A percentile compares a stretch with the other conserved stretches of the same genome.
Conservation (phyloP, 179 eudicot species). For the Carnegiea gigantea region DNA sequence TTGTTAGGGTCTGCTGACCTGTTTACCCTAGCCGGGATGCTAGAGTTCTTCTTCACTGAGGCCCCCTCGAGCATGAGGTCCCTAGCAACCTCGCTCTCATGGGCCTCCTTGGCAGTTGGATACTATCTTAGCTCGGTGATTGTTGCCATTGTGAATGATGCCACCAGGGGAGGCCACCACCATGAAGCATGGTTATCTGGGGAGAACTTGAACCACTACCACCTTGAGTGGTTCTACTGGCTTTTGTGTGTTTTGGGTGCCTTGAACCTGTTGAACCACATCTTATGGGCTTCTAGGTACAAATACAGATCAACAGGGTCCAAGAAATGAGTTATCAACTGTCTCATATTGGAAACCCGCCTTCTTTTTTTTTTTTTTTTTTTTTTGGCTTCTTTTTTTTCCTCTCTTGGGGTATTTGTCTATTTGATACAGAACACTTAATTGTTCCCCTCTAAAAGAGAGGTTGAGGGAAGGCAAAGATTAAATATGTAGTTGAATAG, state of each 20-base stretch:
- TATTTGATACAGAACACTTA: not conserved
- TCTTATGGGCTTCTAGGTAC: constrained; percentile 46
- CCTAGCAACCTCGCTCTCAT: constrained; percentile 78
- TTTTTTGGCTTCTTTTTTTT: not conserved
- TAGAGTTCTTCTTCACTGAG: constrained; percentile 94
- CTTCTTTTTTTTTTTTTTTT: not conserved
- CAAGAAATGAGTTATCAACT: constrained; percentile 10
- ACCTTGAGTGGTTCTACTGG: constrained; percentile 54
- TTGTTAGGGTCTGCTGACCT: constrained; percentile 92
- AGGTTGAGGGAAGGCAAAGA: not conserved
- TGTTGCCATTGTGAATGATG: constrained; percentile 54
- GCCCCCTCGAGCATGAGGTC: constrained; percentile 93
- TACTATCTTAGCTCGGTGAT: constrained; percentile 90
- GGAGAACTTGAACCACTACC: constrained; percentile 36
- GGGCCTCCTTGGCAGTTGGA: constrained; percentile 92
- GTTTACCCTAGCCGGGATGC: constrained; percentile 82
- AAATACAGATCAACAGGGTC: constrained; percentile 40
- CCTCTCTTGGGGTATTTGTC: not conserved
- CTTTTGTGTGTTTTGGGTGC: constrained; percentile 41
- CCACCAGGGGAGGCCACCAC: constrained; percentile 32
- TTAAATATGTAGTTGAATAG: not conserved
- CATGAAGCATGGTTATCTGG: constrained; percentile 42
- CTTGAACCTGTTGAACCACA: constrained; percentile 37
- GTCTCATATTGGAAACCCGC: not conserved
- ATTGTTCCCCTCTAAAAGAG: not conserved